Evolutionary conservation across 2,329 filamentous ascomycete genomes (phyloP), one percentile per base, ranked within the genome.

Genomic region (Trichoderma harzianum): DNA sequence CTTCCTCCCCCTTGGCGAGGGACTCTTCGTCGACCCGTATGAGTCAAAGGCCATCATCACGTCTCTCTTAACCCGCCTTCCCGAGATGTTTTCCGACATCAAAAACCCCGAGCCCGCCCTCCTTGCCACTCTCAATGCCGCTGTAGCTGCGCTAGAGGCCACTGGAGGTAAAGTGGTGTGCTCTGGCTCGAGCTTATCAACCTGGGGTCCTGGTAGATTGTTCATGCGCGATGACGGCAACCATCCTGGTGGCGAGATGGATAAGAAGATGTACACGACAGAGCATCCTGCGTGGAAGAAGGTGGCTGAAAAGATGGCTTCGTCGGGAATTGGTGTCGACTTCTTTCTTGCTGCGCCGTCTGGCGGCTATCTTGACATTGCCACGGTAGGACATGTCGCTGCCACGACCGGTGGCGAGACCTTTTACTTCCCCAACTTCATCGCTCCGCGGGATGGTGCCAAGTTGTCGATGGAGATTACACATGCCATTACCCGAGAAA

Each of bases 391-490:
- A 55, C 92, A 97, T 80, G 89, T 97, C 26, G 89, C 96, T 36
- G 90, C 94, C 55, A 91, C 92, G 34, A 97, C 94, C n/a, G 96
- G 96, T 72, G 96, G 96, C 74, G 96, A 99, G 81, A 93, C 92
- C 0, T 99, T 95, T 82, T 98, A 97, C 83, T 99, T 97, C 80
- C 95, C 96, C 60, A 99, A 98, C 81, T 99, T 97, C 84, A 91
- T 97, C 72, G 90, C 92, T 8, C 93, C 93, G 8, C 90, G 96
- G 47, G 96, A 99, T 81, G 90, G 91, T 57, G 86, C 93, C 70
- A 97, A 95, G 83, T 84, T 99, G 51, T 92, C 91, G 3, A 88
- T 92, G 62, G 96, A 99, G 83, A 90, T 99, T 74, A 89, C 91
- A 75, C 95, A 98, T 78, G 90, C 93, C 0, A 90, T 98, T 34